Percentiles rank a stretch among this genome's conserved stretches.
These are phyloP conservation scores for Cyclostephanos invisitatus DNA, from an alignment of 108 stramenopile genomes.

Conservation along the genomic window DNA sequence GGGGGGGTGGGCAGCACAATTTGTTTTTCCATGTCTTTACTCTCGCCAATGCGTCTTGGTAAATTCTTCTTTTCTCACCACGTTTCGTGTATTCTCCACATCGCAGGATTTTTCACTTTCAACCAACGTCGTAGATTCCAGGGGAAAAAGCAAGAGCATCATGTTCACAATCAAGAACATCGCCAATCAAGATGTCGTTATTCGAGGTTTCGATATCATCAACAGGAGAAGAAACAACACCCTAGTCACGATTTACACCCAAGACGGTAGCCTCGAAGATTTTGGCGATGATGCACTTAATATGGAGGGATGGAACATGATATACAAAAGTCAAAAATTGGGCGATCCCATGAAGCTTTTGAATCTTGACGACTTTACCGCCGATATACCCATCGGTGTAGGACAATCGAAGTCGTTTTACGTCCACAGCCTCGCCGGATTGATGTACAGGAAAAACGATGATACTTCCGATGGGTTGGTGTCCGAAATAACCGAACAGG, in stretches of 20 bases:
- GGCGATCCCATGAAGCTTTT: not conserved
- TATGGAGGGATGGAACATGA: not conserved
- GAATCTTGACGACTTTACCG: not conserved
- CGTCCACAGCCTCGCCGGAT: not conserved
- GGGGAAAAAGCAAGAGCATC: not conserved
- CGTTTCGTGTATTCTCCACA: not conserved
- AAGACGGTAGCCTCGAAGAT: not conserved
- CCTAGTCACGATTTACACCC: not conserved
- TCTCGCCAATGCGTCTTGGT: no score
- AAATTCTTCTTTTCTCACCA: no score
- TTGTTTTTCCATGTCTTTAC: not conserved
- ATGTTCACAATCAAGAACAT: slow-evolving; percentile 2
- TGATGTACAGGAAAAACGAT: not conserved
- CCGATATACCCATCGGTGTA: not conserved
- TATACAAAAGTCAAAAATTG: not conserved
- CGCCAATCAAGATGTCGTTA: not conserved
- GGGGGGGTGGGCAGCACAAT: not conserved
- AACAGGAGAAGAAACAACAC: not conserved
- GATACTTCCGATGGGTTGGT: not conserved
- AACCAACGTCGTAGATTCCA: not conserved
- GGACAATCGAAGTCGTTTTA: slow-evolving; percentile 13
- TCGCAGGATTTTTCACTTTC: not conserved
- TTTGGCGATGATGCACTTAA: not conserved
- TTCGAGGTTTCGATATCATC: not conserved
- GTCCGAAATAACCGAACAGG: not conserved